Conservation (phyloP, 331 rosid genomes). For the Stylosanthes scabra region DNA sequence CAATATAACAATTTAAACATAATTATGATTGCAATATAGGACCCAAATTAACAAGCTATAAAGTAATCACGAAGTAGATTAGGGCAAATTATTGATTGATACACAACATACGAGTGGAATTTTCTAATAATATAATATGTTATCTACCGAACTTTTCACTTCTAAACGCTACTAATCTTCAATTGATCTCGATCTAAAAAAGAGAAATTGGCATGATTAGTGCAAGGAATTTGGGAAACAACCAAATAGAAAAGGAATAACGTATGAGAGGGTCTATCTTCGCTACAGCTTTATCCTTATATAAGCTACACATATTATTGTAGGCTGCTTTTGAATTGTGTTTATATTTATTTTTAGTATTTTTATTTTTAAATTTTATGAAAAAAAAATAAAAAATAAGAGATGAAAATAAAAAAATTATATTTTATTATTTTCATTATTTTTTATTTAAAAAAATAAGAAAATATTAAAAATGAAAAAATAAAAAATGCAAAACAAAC, state of each 20-base stretch:
- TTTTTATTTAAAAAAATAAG: too few species aligned
- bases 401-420: too few species aligned
- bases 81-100: conserved; percentile 8
- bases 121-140: background rate
- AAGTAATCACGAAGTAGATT: background rate
- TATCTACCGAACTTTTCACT: conserved; percentile 11
- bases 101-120: conserved; percentile 7
- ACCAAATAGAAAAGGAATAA: conserved; percentile 43
- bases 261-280: conserved; percentile 36
- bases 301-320: too few species aligned
- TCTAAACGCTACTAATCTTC: background rate
- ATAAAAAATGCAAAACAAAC: too few species aligned
- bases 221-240: conserved; percentile 32
- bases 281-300: background rate
- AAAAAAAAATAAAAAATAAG: too few species aligned
- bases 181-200: conserved; percentile 10
- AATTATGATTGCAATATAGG: conserved; percentile 22
- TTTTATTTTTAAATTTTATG: too few species aligned
- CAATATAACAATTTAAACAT: conserved; percentile 19
- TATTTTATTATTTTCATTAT: too few species aligned
- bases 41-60: background rate
- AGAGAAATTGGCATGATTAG: conserved; percentile 34
- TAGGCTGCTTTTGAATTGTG: too few species aligned
- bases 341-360: too few species aligned
- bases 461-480: too few species aligned